Evolutionary conservation across 2,329 filamentous ascomycete species (phyloP).

Genomic region (Mollisiaceae sp.): DNA sequence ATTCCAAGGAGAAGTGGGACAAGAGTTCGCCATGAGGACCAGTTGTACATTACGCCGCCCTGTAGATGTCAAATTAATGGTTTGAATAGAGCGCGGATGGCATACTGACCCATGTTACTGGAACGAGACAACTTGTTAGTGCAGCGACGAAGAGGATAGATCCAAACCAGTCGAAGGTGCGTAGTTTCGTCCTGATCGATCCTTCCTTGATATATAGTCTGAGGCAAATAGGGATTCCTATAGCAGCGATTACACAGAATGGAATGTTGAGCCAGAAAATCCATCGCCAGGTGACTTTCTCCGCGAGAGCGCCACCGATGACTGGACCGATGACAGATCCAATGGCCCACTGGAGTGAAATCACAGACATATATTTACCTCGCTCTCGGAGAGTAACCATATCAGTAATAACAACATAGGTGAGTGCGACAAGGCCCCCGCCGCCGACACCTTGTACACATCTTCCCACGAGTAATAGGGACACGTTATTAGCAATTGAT

Average conservation of each 20-base stretch:
- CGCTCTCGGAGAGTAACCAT: slow-evolving; percentile 50
- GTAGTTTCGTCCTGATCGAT: slow-evolving; percentile 29
- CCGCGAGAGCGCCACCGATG: slow-evolving; percentile 50
- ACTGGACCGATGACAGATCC: slow-evolving; percentile 42
- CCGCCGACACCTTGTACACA: slow-evolving; percentile 55
- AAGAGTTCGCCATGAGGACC: slow-evolving; percentile 64
- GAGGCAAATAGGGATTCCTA: slow-evolving; percentile 36
- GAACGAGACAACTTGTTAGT: slow-evolving; percentile 62
- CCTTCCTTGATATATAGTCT: slow-evolving; percentile 31
- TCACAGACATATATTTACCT: slow-evolving; percentile 44
- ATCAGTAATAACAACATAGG: slow-evolving; percentile 44
- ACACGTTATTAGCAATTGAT: slow-evolving; percentile 38
- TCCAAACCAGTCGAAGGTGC: slow-evolving; percentile 64
- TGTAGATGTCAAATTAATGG: slow-evolving; percentile 16
- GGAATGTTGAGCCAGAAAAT: slow-evolving; percentile 38
- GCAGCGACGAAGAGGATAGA: slow-evolving; percentile 63
- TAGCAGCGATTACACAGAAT: slow-evolving; percentile 32
- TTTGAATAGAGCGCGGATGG: not conserved
- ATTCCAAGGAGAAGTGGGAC: slow-evolving; percentile 62
- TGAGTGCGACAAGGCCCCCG: slow-evolving; percentile 52
- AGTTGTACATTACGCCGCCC: slow-evolving; percentile 66
- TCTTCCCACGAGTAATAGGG: slow-evolving; percentile 42
- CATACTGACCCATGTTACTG: slow-evolving; percentile 58
- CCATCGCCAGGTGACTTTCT: slow-evolving; percentile 41
- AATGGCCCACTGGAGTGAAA: slow-evolving; percentile 37